These are phyloP conservation scores for Fraxinus baroniana DNA, from an alignment of 305 asterid genomes.

Conservation along the genomic window DNA sequence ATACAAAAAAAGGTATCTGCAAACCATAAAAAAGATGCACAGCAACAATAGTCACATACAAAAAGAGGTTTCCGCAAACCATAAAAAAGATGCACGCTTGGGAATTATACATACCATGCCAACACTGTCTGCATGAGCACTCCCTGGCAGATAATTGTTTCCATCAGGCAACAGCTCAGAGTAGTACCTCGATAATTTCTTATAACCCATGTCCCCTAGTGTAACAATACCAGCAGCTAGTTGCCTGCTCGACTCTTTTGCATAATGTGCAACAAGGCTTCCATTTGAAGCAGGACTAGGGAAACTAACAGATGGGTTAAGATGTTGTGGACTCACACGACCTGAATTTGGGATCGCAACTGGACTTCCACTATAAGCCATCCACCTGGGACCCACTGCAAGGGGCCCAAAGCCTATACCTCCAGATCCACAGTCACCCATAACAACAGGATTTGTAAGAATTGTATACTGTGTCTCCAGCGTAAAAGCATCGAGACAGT, in stretches of 20 bases:
- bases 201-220: conserved; percentile 86
- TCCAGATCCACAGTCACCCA: conserved; percentile 52
- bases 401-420: conserved; percentile 84
- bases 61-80: neutral
- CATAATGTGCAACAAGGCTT: conserved; percentile 89
- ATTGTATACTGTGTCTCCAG: conserved; percentile 72
- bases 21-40: neutral
- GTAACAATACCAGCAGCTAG: conserved; percentile 89
- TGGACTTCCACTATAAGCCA: conserved; percentile 89
- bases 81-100: neutral
- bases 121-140: conserved; percentile 50
- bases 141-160: conserved; percentile 49
- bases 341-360: conserved; percentile 60
- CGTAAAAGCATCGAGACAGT: conserved; percentile 76
- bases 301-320: conserved; percentile 54
- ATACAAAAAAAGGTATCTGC: neutral
- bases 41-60: neutral
- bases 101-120: conserved; percentile 70
- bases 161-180: conserved; percentile 78
- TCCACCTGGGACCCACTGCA: conserved; percentile 94
- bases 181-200: conserved; percentile 82
- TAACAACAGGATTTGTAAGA: conserved; percentile 73
- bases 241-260: conserved; percentile 94
- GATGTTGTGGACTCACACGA: conserved; percentile 80
- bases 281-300: conserved; percentile 64